phyloP scores from a whole-genome alignment of 108 stramenopile species.

The Fragilaria crotonensis region DNA sequence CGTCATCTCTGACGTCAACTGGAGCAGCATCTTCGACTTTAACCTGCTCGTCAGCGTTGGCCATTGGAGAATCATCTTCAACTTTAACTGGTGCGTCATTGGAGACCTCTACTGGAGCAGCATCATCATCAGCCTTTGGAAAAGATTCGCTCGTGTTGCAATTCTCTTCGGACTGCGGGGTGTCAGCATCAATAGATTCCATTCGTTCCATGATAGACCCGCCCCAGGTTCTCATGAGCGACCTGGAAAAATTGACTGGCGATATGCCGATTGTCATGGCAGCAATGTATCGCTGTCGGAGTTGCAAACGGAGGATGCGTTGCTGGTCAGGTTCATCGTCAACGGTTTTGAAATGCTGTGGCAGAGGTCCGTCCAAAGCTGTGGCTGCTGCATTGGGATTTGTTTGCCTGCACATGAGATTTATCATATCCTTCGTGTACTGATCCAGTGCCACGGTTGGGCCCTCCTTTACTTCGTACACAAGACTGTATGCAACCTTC shows the following conservation, averaged over 20 bases:
- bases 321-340: background rate
- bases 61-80: too few relatives aligned
- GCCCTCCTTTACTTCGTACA: background rate
- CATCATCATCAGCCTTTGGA: too few relatives aligned
- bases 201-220: background rate
- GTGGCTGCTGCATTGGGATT: background rate
- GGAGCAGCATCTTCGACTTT: too few relatives aligned
- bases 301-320: background rate
- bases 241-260: background rate
- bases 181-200: background rate
- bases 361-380: background rate
- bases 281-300: background rate
- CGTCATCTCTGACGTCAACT: too few relatives aligned
- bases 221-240: background rate
- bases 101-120: too few relatives aligned
- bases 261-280: background rate
- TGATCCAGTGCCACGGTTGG: background rate
- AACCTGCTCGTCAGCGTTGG: too few relatives aligned
- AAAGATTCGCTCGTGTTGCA: too few relatives aligned
- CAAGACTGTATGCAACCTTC: background rate
- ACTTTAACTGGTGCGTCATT: too few relatives aligned
- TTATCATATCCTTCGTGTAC: background rate
- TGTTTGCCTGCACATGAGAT: background rate
- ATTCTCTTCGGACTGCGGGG: too few relatives aligned
- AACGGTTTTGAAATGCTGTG: background rate